Base-by-base conservation (phyloP, 306 rosid species). In the Cucumis hystrix region DNA sequence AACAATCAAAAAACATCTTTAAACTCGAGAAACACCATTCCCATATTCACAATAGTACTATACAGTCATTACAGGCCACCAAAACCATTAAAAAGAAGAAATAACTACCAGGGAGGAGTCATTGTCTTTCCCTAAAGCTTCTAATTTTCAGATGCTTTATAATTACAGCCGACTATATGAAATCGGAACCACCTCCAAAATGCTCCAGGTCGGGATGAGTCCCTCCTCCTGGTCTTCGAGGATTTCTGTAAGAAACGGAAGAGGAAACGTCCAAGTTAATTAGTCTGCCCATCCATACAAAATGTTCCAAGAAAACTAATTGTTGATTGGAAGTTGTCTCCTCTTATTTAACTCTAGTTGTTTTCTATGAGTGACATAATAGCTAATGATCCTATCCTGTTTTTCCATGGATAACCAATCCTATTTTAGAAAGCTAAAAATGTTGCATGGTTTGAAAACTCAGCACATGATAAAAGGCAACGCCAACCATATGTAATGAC, bases 151-250 rank as follows among this genome's bases (percentile, higher is more conserved):
- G 37, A 41, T 6, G 69, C 8, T 63, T 62, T n/a, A 39, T 39
- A 9, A 20, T 3, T 55, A 55, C 17, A 43, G 35, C 51, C 0
- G 30, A 41, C 83, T 90, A 93, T 17, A 93, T 91, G 83, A 76
- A 93, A 86, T 93, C 98, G 7, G 93, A 92, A 80, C 85, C 97
- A 9, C 87, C 30, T 30, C 92, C 76, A 51, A 88, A 91, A 71
- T 86, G 96, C 79, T 91, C 86, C 78, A 89, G 69, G 82, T 91
- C 98, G 25, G 98, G 98, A 86, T 89, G 97, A 76, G 84, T 72
- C 73, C 89, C 30, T 17, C 78, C 30, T 23, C 90, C 88, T 13
- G 89, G 93, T 80, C 93, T 85, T 74, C 84, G 77, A 5, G 92
- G 92, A 74, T 78, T 83, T 80, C 98, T 90, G 83, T 66, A 79